Base-by-base conservation (phyloP, 2,329 filamentous ascomycete species). In the Apiospora phragmitis region DNA sequence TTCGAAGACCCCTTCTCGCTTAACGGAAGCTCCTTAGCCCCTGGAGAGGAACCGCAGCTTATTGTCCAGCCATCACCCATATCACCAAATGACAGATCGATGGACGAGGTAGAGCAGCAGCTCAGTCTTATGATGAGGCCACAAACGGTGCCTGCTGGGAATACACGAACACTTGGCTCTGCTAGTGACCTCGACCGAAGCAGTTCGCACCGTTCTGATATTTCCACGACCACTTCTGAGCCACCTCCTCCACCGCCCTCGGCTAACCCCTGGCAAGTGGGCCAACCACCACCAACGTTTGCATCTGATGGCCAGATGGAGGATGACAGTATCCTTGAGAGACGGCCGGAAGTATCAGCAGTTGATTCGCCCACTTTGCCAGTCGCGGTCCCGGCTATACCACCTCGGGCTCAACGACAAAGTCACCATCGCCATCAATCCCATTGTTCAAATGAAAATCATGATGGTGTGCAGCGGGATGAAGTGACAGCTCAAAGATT, bases 251-350 rank as follows among this genome's bases (percentile, higher is more conserved):
- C 75, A 55, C 83, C 82, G 3, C 83, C 84, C 12, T 83, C 82
- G 8, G 71, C 78, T 14, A 82, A 85, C 68, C 84, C 84, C 8
- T 86, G 84, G 84, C 81, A 85, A 70, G 74, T 81, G 45, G 76
- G 75, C 76, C 78, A 68, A 71, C 70, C 69, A 74, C 77, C 74
- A 49, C 67, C 67, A 16, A 14, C 67, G 4, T 55, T 51, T 29
- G 9, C 11, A 5, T 74, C 72, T 49, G 70, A 70, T 59, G 71
- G 72, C 49, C 70, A 73, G 29, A 45, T 68, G 69, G 68, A 71
- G 43, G 75, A 76, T 35, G 75, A 70, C 32, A 71, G 74, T 65
- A 67, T 68, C 59, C 74, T 70, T 47, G 77, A 77, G 68, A 75
- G 73, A 69, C 76, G 73, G 14, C 72, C 72, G 65, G 73, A 72